Conservation (phyloP, 331 rosid species). For the Acacia pycnantha region DNA sequence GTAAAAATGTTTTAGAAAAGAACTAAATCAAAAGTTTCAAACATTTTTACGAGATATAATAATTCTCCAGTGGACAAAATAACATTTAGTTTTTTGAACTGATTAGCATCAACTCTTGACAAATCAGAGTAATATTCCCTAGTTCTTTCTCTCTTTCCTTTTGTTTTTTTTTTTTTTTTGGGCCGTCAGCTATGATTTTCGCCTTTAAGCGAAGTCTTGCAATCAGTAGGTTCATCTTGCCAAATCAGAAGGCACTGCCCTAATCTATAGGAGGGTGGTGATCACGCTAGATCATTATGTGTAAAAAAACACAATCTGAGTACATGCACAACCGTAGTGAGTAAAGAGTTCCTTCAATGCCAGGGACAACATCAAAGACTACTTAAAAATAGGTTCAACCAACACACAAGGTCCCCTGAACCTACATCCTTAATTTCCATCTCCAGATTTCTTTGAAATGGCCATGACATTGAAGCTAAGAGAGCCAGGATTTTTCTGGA, state of each 20-base stretch:
- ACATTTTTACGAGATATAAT: not conserved
- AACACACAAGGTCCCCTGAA: not conserved
- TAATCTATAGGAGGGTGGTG: not conserved
- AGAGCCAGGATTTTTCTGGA: conserved; percentile 72
- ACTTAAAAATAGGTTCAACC: not conserved
- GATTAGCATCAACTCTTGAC: too few species aligned
- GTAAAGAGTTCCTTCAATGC: not conserved
- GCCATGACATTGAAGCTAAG: conserved; percentile 79
- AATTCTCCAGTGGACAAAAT: not conserved
- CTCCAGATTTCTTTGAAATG: conserved; percentile 54
- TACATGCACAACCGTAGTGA: not conserved
- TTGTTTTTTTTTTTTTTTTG: too few species aligned
- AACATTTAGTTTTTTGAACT: not conserved
- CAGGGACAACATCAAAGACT: not conserved
- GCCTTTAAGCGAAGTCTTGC: not conserved
- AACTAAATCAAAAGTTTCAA: not conserved
- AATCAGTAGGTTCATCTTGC: not conserved
- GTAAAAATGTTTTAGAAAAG: not conserved
- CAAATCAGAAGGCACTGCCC: not conserved
- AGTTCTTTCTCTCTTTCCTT: too few species aligned
- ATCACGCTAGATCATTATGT: not conserved
- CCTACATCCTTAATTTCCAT: conserved; percentile 9
- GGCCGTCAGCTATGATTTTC: too few species aligned
- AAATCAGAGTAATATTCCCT: too few species aligned
- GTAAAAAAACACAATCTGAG: not conserved